Base-by-base conservation (phyloP, 768 basidiomycete species). In the Ramaria sp. region DNA sequence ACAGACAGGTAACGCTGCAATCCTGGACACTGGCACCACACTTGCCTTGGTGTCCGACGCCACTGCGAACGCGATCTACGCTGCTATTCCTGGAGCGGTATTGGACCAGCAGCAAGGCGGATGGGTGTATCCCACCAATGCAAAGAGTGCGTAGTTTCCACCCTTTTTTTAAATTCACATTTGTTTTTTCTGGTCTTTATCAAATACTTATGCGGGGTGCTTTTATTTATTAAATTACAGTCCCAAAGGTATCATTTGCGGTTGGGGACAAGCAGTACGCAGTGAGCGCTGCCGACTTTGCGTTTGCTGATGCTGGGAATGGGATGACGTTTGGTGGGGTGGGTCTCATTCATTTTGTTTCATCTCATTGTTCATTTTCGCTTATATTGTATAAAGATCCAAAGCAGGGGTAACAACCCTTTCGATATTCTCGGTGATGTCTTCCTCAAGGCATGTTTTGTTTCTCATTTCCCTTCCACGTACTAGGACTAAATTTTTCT, bases 11-110 rank as follows among this genome's bases (percentile, higher is more conserved):
- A 69, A 68, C 63, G 66, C 67, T 12, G 65, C 70, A 28, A 71
- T 72, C 52, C 61, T 68, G 41, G 71, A 72, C 60, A 72, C 69
- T 22, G 69, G 69, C 38, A 70, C 67, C 50, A 64, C 64, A 42
- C 64, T 65, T 34, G 53, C 61, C 30, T 59, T 68, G 1, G 59
- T 72, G 47, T 60, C 64, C 50, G 70, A 71, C 59, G 61, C 61
- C 32, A 58, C 65, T 41, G 62, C 69, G 4, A 59, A 65, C 32
- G 50, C 56, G 41, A 66, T 71, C 62, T 72, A 71, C 57, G 55
- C 59, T 60, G 38, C 45, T 54, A 70, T 72, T 58, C 55, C 66
- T 13, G 71, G 71, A 42, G 68, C 71, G 10, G 62, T 54, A 41
- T 65, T 65, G 56, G 66, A 66, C 63, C 59, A 66, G 52, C 41